Base-by-base conservation (phyloP, 768 basidiomycete species). In the Trametes elegans region DNA sequence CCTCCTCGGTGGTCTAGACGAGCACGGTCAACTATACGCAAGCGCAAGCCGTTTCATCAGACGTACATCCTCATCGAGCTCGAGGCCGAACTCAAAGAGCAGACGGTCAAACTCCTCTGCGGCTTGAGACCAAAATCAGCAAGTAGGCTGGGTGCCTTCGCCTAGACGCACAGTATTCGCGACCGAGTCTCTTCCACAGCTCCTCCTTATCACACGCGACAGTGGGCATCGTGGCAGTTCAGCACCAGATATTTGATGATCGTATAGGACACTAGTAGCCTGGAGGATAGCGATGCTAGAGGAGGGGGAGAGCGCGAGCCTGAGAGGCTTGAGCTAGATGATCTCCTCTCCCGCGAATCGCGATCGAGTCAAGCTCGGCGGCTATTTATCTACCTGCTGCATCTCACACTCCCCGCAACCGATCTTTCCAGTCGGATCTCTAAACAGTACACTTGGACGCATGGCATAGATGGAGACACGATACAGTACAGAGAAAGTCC, bases 81-180 rank as follows among this genome's bases (percentile, higher is more conserved):
- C 97, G 42, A 99, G 76, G 51, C 97, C 97, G 73, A 95, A 99
- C 62, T 98, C 93, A 75, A 99, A 99, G 64, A 92, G 90, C 48
- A 98, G 81, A 68, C 84, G 83, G 74, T 98, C 97, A 64, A 98
- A 98, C 60, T 95, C 94, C 59, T 96, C 88, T 38, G 90, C 85
- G 45, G 93, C 96, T 98, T 68, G 28, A 61, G 47, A 27, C 59
- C 46, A 49, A 66, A 51, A 47, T 48, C 43, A 58, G 52, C 52
- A 46, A 18, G 13, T 24, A 41, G 53, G 55, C 64, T 48, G 54
- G 52, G 38, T n/a, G 26, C 40, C 42, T 38, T 4, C 62, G 60
- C 55, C 52, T 61, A 21, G 36, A 35, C 16, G 24, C 19, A 74
- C 95, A 83, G 73, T 91, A 98, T 65, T 83, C 79, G 62, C 79